phyloP scores from a whole-genome alignment of 2,329 filamentous ascomycete genomes.

The Phialemoniopsis sp. region DNA sequence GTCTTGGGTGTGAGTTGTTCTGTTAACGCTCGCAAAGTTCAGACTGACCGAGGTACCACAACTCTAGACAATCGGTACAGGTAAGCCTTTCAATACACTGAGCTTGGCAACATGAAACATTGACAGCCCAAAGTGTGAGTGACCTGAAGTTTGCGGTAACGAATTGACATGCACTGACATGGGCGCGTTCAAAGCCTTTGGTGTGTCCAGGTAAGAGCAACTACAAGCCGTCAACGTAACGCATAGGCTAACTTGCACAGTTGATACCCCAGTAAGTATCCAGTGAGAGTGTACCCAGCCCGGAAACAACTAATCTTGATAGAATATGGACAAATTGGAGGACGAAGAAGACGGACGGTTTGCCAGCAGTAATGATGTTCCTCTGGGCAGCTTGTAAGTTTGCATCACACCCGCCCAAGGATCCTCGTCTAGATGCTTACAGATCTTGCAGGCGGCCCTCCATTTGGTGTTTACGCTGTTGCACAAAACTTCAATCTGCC shows the following conservation, averaged over 20 bases:
- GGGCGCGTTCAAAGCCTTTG: too few species aligned
- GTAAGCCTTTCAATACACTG: too few species aligned
- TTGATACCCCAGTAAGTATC: constrained; percentile 21
- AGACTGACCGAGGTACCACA: too few species aligned
- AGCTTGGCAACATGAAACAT: too few species aligned
- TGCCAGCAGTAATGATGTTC: constrained; percentile 58
- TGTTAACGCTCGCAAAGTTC: not conserved
- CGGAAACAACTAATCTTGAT: too few species aligned
- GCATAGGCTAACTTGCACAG: constrained; percentile 8
- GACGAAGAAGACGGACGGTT: constrained; percentile 55
- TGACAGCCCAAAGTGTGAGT: too few species aligned
- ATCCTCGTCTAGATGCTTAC: not conserved
- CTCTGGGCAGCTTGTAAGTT: constrained; percentile 53
- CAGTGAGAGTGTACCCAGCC: too few species aligned
- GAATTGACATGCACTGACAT: too few species aligned
- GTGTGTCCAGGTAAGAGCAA: constrained; percentile 30
- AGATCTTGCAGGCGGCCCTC: constrained; percentile 26
- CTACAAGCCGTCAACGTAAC: not conserved
- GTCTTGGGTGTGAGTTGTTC: constrained; percentile 31
- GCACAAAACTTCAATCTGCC: constrained; percentile 37
- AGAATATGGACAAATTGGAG: constrained; percentile 59
- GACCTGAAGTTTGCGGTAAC: too few species aligned
- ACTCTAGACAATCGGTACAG: constrained; percentile 22
- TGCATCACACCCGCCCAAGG: too few species aligned
- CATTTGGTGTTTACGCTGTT: constrained; percentile 33